Evolutionary conservation across 495 filamentous ascomycete species (phyloP).

Genomic region (Tuber indicum): DNA sequence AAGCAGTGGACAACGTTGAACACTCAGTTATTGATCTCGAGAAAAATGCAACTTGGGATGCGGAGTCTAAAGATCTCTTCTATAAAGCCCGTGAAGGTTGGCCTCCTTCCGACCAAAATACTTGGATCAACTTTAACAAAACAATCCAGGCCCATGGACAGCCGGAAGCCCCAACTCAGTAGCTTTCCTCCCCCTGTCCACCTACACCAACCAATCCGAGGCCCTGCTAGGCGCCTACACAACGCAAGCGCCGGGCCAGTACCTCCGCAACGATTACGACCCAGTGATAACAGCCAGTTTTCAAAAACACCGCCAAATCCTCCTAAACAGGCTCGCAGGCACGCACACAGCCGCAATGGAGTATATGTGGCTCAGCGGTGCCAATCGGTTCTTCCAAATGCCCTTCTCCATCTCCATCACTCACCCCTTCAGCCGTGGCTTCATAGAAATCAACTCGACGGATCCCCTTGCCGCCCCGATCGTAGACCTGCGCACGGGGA

Average conservation of each 20-base stretch:
- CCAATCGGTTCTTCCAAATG: constrained; percentile 20
- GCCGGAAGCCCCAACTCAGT: constrained; percentile 41
- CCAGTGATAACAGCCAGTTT: constrained; percentile 45
- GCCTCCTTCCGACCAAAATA: constrained; percentile 41
- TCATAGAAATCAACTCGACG: constrained; percentile 44
- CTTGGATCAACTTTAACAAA: constrained; percentile 41
- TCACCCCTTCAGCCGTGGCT: constrained; percentile 46
- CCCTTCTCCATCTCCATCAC: constrained; percentile 21
- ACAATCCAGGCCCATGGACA: constrained; percentile 41
- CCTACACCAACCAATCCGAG: constrained; percentile 16
- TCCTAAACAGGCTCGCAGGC: constrained; percentile 23
- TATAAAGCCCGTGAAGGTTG: constrained; percentile 41
- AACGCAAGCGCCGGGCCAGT: constrained; percentile 33
- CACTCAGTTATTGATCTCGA: constrained; percentile 37
- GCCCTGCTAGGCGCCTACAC: constrained; percentile 29
- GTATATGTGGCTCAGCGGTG: constrained; percentile 33
- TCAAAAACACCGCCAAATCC: constrained; percentile 29
- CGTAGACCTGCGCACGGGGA: constrained; percentile 44
- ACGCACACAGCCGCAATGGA: constrained; percentile 30
- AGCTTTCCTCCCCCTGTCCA: constrained; percentile 42
- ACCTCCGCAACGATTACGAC: constrained; percentile 43
- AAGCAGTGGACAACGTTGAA: constrained; percentile 33
- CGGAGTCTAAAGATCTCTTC: constrained; percentile 46
- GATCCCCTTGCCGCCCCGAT: constrained; percentile 41
- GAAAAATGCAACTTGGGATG: constrained; percentile 46